A percentile compares a stretch with the other conserved stretches of the same genome.
These are phyloP conservation scores for Thymus quinquecostatus DNA, from an alignment of 257 asterid species.

Conservation along the genomic window DNA sequence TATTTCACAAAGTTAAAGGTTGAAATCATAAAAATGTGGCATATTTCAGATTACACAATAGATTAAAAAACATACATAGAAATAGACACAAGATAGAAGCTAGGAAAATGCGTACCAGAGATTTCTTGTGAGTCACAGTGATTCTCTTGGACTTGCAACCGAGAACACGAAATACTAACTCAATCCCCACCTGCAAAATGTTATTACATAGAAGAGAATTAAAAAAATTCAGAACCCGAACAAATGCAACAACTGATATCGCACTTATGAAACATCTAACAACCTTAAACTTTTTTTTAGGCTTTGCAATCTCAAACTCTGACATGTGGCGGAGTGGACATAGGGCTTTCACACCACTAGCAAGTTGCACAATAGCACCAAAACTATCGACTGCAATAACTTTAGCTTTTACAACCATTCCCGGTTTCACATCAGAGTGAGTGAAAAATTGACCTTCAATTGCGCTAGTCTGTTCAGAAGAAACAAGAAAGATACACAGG, in stretches of 20 bases:
- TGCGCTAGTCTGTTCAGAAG: constrained; percentile 76
- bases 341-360: constrained; percentile 93
- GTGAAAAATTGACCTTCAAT: constrained; percentile 89
- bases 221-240: neutral
- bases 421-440: constrained; percentile 97
- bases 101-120: constrained; percentile 68
- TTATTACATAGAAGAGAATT: constrained; percentile 22
- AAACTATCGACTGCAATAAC: constrained; percentile 73
- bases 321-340: constrained; percentile 99
- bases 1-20: neutral
- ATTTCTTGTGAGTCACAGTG: constrained; percentile 94
- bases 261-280: constrained; percentile 22
- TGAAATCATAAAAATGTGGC: neutral
- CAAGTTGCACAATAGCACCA: constrained; percentile 91
- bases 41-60: constrained; percentile 1
- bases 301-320: constrained; percentile 89
- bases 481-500: constrained; percentile 18
- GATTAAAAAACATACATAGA: neutral
- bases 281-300: constrained; percentile 97
- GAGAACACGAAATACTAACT: constrained; percentile 84
- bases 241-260: constrained; percentile 25
- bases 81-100: constrained; percentile 23
- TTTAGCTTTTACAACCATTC: constrained; percentile 97
- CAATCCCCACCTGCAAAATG: constrained; percentile 78
- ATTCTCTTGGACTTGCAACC: constrained; percentile 99